Evolutionary conservation across 1,284 basidiomycete species (phyloP).

Genomic region (Malassezia nana): DNA sequence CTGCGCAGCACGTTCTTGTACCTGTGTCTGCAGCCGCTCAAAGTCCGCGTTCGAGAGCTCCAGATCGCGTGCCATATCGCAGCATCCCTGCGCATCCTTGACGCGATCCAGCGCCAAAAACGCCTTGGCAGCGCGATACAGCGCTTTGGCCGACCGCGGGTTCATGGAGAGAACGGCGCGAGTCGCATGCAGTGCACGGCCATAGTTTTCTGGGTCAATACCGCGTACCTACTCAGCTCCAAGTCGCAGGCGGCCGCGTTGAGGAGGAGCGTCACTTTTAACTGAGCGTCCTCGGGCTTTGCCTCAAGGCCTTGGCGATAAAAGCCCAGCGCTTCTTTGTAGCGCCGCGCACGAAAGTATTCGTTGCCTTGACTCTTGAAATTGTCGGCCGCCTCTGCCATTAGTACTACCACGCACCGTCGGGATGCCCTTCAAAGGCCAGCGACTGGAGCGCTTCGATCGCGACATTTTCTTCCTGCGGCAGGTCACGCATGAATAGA

Average conservation of each 20-base stretch:
- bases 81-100: conserved; percentile 31
- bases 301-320: conserved; percentile 83
- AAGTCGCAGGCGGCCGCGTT: conserved; percentile 90
- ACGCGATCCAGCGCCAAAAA: conserved; percentile 27
- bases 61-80: conserved; percentile 21
- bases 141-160: conserved; percentile 32
- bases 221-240: conserved; percentile 58
- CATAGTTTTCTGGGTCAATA: conserved; percentile 63
- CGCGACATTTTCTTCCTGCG: conserved; percentile 49
- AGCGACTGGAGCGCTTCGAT: conserved; percentile 77
- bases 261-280: conserved; percentile 55
- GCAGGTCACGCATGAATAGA: conserved; percentile 84
- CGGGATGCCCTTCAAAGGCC: conserved; percentile 76
- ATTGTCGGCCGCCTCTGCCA: conserved; percentile 71
- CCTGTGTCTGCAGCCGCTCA: conserved; percentile 21
- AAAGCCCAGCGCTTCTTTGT: conserved; percentile 75
- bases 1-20: conserved; percentile 29
- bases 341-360: conserved; percentile 76
- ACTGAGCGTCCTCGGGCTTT: conserved; percentile 58
- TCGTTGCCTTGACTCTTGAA: conserved; percentile 94
- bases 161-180: conserved; percentile 59
- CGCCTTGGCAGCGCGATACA: conserved; percentile 35
- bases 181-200: conserved; percentile 71
- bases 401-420: conserved; percentile 59
- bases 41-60: conserved; percentile 25